Percentiles rank a stretch among this genome's conserved stretches.
Evolutionary conservation across 331 rosid species (phyloP).

Genomic region (Saraca asoca): DNA sequence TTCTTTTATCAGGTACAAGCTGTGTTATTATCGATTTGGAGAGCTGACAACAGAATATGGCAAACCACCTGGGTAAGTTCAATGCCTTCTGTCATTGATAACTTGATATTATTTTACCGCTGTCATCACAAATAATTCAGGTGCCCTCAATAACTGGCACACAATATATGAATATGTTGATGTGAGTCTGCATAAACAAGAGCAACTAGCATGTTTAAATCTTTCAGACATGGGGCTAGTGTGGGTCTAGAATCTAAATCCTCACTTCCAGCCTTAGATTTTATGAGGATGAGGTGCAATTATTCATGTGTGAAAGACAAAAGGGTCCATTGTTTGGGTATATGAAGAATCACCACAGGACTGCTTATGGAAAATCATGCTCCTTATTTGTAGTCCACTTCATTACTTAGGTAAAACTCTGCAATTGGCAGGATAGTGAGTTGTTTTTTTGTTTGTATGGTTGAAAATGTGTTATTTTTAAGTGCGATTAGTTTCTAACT

Average conservation of each 20-base stretch:
- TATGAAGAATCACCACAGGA: conserved; percentile 12
- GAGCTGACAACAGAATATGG: conserved; percentile 98
- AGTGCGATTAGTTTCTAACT: neutral
- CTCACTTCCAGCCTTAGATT: neutral
- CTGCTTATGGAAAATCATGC: conserved; percentile 5
- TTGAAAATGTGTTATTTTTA: conserved; percentile 10
- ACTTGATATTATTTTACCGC: neutral
- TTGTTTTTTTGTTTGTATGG: neutral
- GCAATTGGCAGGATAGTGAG: too few relatives aligned
- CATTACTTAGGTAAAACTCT: too few relatives aligned
- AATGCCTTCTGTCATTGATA: neutral
- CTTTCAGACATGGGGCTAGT: conserved; percentile 6
- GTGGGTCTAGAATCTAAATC: conserved; percentile 2
- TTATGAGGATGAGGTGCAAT: conserved; percentile 4
- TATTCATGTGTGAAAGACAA: conserved; percentile 4
- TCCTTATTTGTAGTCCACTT: neutral
- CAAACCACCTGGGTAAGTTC: conserved; percentile 91
- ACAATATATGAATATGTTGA: neutral
- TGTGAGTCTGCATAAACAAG: neutral
- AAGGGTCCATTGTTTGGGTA: neutral
- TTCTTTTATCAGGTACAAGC: conserved; percentile 72
- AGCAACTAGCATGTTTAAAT: conserved; percentile 5
- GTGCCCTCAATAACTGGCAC: conserved; percentile 3
- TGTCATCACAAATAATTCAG: conserved; percentile 1
- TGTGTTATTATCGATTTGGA: conserved; percentile 92